Base-by-base conservation (phyloP, 2,329 filamentous ascomycete genomes). In the Neurospora sp. region DNA sequence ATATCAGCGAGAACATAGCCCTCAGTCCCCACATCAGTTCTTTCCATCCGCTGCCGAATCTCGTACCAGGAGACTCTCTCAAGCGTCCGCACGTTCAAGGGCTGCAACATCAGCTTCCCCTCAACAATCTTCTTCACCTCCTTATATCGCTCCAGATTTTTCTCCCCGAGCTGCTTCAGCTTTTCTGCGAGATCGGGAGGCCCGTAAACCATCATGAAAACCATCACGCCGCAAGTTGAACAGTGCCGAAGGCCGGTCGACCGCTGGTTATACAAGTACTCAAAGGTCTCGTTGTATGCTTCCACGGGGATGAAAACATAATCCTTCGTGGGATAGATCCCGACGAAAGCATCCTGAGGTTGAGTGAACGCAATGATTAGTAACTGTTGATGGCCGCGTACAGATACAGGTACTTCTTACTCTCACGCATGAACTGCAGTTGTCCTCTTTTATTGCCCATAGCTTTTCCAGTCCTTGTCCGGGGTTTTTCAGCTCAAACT, bases 381-480 rank as follows among this genome's bases (percentile, higher is more conserved):
- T 23, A 17, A 5, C 17, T 3, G 0, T 13, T 11, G 13, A 15
- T 10, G 66, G 11, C 38, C 10, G 39, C 15, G 23, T 33, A 40
- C 6, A 7, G 62, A 42, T 8, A 52, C 5, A 42, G 39, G 15
- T 4, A 9, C 3, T 3, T 70, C 72, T 6, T 72, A 78, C 77
- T n/a, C 78, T 73, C n/a, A 75, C 71, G 68, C 77, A 79, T 8
- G 71, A 75, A 68, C 78, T 79, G 69, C 79, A 75, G 80, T 81
- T 74, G 77, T 81, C 72, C 78, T 82, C 70, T 78, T 80, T 73
- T 77, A 83, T 70, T 79, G 83, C 72, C 78, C 82, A 62, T 33
- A 8, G 6, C 11, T 8, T 15, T 28, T 52, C 11, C 46, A 67
- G 76, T 80, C 33, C 75, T 39, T 7, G 23, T 68, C 79, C 70